Conservation (phyloP, 2,329 filamentous ascomycete species). For the Dactylella cylindrospora region DNA sequence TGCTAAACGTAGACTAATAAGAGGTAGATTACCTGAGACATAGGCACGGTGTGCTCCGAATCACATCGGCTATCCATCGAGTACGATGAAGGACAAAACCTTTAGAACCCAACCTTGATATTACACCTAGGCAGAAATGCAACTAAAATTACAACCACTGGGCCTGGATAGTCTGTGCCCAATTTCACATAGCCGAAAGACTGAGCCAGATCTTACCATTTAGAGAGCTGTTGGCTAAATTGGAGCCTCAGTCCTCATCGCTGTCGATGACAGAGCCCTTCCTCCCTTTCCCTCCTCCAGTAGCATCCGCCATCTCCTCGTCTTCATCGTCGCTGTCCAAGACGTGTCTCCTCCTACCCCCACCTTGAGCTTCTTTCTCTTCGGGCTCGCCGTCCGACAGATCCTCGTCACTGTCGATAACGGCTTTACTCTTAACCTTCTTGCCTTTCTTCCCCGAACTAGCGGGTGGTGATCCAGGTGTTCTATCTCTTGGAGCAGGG, state of each 20-base stretch:
- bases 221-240: too few species aligned
- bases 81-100: too few species aligned
- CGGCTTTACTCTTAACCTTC: constrained; percentile 19
- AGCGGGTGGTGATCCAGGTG: constrained; percentile 7
- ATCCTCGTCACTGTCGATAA: constrained; percentile 33
- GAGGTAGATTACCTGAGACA: too few species aligned
- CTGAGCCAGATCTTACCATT: too few species aligned
- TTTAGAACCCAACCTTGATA: too few species aligned
- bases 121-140: too few species aligned
- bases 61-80: too few species aligned
- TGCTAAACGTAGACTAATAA: too few species aligned
- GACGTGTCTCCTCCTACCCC: constrained; percentile 7
- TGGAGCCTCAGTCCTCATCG: constrained; percentile 18
- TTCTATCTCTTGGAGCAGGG: constrained; percentile 8
- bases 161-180: too few species aligned
- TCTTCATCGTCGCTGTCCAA: constrained; percentile 35
- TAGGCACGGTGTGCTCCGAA: too few species aligned
- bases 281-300: constrained; percentile 4
- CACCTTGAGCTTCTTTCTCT: constrained; percentile 5
- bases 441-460: constrained; percentile 25
- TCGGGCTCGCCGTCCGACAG: constrained; percentile 12
- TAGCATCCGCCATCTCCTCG: constrained; percentile 47
- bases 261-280: background rate
- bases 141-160: constrained; percentile 40
- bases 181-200: background rate